Conservation (phyloP, 139 green algal genomes). For the Zygnema circumcarinatum region DNA sequence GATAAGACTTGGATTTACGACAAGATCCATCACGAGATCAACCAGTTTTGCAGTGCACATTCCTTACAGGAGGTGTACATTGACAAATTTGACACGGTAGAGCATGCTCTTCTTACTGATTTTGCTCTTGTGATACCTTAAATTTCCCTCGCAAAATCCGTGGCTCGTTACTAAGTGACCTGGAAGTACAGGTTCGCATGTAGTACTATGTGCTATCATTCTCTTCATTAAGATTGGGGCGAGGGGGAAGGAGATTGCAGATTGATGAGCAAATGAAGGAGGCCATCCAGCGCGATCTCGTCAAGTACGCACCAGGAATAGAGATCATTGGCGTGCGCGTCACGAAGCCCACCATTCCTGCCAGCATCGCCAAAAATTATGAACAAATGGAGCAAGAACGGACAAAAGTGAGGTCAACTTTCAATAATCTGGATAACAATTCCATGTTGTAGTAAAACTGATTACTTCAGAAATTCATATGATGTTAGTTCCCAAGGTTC, state of each 20-base stretch:
- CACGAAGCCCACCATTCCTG: slow-evolving; percentile 68
- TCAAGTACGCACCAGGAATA: slow-evolving; percentile 69
- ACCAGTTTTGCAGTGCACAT: slow-evolving; percentile 70
- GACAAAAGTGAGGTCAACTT: slow-evolving; percentile 58
- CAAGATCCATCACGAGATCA: slow-evolving; percentile 76
- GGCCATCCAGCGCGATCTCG: slow-evolving; percentile 63
- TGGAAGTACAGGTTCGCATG: background rate
- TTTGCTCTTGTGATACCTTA: too few species aligned
- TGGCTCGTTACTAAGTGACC: background rate
- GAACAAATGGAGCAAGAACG: slow-evolving; percentile 68
- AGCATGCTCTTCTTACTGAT: background rate
- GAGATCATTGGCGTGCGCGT: slow-evolving; percentile 71
- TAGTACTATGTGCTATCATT: background rate
- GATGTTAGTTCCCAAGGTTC: too few species aligned
- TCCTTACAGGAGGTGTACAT: slow-evolving; percentile 72
- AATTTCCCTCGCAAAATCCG: too few species aligned
- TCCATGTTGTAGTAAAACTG: background rate
- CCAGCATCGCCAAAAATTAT: slow-evolving; percentile 68
- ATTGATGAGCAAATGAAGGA: slow-evolving; percentile 58
- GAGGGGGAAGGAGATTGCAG: too few species aligned
- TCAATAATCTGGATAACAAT: background rate
- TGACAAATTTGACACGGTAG: slow-evolving; percentile 70
- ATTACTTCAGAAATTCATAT: too few species aligned
- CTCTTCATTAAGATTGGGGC: too few species aligned
- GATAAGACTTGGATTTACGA: slow-evolving; percentile 74